Evolutionary conservation across 2,329 filamentous ascomycete genomes (phyloP).

Genomic region (Hortaea sp.): DNA sequence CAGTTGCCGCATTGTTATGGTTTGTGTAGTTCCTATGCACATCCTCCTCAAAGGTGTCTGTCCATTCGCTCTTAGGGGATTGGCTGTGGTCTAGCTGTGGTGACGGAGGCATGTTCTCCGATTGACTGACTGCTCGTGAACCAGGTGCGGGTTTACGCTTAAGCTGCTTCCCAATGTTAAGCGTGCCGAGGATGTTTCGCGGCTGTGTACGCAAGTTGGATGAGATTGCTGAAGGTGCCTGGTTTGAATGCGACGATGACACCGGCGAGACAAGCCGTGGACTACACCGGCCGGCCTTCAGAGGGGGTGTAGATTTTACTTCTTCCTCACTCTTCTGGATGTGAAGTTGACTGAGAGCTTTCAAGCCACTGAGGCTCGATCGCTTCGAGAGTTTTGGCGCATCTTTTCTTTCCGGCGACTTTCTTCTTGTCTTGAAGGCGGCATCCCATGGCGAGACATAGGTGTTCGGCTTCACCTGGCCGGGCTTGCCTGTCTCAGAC

Average conservation of each 20-base stretch:
- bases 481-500: constrained; percentile 7
- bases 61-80: constrained; percentile 9
- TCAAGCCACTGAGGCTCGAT: neutral
- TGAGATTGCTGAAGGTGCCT: constrained; percentile 3
- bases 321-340: constrained; percentile 15
- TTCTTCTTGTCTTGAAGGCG: constrained; percentile 8
- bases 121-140: neutral
- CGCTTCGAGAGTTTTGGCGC: constrained; percentile 2
- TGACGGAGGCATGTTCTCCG: constrained; percentile 10
- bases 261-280: constrained; percentile 8
- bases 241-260: constrained; percentile 14
- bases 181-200: neutral
- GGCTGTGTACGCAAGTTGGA: constrained; percentile 1
- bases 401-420: constrained; percentile 6
- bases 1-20: neutral
- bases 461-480: constrained; percentile 10
- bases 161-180: constrained; percentile 3
- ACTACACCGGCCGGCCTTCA: constrained; percentile 2
- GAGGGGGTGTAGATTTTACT: constrained; percentile 3
- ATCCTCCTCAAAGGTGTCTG: constrained; percentile 23
- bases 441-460: constrained; percentile 11
- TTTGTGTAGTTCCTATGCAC: constrained; percentile 18
- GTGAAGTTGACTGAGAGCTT: constrained; percentile 8
- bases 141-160: constrained; percentile 19
- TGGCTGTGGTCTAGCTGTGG: constrained; percentile 10